Evolutionary conservation across 1,284 basidiomycete genomes (phyloP).

Genomic region (Heterobasidion occidentale): DNA sequence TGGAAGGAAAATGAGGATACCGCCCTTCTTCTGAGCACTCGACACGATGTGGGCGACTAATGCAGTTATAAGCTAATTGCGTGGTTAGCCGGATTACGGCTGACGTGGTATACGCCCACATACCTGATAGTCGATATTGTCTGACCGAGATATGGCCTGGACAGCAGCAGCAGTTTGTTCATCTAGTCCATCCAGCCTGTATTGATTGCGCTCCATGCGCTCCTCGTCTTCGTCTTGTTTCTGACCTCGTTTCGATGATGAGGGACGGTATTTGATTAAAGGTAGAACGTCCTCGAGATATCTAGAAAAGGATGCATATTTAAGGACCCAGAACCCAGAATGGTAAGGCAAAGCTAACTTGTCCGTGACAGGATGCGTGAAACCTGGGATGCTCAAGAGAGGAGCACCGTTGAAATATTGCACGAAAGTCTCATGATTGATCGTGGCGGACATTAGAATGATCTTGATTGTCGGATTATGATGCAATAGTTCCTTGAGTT

Average conservation of each 20-base stretch:
- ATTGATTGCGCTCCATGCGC: slow-evolving; percentile 35
- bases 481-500: slow-evolving; percentile 71
- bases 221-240: slow-evolving; percentile 45
- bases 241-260: slow-evolving; percentile 20
- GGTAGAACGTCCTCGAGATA: slow-evolving; percentile 79
- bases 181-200: slow-evolving; percentile 46
- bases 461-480: slow-evolving; percentile 73
- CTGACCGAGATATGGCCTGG: slow-evolving; percentile 53
- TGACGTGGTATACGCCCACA: slow-evolving; percentile 3
- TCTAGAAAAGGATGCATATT: slow-evolving; percentile 24
- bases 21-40: slow-evolving; percentile 44
- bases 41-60: slow-evolving; percentile 62
- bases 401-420: slow-evolving; percentile 81
- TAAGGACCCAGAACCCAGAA: too few relatives aligned
- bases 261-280: slow-evolving; percentile 38
- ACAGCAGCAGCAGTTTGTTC: slow-evolving; percentile 48
- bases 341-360: slow-evolving; percentile 31
- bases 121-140: slow-evolving; percentile 72
- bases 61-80: slow-evolving; percentile 55
- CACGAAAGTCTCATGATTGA: slow-evolving; percentile 80
- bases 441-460: slow-evolving; percentile 85
- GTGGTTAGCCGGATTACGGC: slow-evolving; percentile 6
- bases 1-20: slow-evolving; percentile 83
- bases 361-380: slow-evolving; percentile 75
- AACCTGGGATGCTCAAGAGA: slow-evolving; percentile 78